Evolutionary conservation across 805 yeast genomes (phyloP).

Genomic region (Kodamaea hsintzibuensis): DNA sequence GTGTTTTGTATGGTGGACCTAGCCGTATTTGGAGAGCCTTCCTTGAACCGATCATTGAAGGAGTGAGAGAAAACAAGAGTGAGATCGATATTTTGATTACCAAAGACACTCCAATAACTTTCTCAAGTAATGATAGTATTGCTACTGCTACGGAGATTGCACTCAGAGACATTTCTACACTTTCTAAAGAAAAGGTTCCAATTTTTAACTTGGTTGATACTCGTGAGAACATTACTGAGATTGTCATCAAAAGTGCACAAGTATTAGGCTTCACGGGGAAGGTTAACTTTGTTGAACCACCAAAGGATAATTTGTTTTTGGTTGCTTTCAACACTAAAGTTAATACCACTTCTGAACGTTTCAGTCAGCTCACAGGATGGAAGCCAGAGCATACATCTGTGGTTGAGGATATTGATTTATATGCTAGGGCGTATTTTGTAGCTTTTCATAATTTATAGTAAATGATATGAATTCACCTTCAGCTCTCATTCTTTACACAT

Average conservation of each 20-base stretch:
- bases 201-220: not conserved
- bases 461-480: too few relatives aligned
- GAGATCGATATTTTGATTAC: not conserved
- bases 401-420: not conserved
- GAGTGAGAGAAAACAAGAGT: not conserved
- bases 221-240: not conserved
- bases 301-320: not conserved
- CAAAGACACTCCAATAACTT: not conserved
- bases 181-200: not conserved
- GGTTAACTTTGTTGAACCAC: not conserved
- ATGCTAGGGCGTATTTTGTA: not conserved
- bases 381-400: not conserved
- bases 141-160: not conserved
- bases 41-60: not conserved
- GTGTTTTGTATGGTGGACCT: conserved; percentile 4
- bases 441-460: too few relatives aligned
- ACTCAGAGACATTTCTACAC: not conserved
- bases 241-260: not conserved
- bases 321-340: not conserved
- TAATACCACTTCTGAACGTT: not conserved
- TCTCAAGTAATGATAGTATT: not conserved
- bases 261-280: not conserved
- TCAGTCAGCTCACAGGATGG: not conserved
- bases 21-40: conserved; percentile 2
- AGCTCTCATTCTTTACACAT: too few relatives aligned